Evolutionary conservation across 106 monocot species (phyloP).

Genomic region (Acorus gramineus): DNA sequence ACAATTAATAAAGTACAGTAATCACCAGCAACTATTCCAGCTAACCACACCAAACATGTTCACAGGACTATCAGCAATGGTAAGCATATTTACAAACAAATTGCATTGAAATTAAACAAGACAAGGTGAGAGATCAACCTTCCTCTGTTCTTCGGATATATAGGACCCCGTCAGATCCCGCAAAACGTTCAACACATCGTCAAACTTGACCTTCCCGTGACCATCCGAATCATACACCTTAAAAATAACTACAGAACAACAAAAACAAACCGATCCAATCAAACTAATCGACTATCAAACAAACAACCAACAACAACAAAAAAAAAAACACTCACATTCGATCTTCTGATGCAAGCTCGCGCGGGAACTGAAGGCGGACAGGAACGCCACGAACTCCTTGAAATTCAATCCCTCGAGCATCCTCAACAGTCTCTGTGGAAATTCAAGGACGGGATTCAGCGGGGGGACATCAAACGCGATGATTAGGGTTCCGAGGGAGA

Average conservation of each 20-base stretch:
- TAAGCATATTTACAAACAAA: neutral
- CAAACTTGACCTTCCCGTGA: conserved; percentile 58
- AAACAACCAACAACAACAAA: neutral
- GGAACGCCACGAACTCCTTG: conserved; percentile 60
- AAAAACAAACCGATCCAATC: neutral
- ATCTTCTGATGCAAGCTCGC: conserved; percentile 42
- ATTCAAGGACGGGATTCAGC: conserved; percentile 3
- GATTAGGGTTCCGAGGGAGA: neutral
- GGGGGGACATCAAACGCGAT: neutral
- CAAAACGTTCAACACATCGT: conserved; percentile 43
- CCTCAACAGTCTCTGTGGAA: conserved; percentile 39
- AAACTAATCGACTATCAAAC: neutral
- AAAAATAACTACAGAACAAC: conserved; percentile 50
- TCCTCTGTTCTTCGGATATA: conserved; percentile 57
- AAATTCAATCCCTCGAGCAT: conserved; percentile 65
- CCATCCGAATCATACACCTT: conserved; percentile 63
- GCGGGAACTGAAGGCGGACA: conserved; percentile 50
- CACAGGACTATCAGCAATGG: neutral
- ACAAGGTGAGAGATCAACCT: conserved; percentile 26
- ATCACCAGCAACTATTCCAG: no score
- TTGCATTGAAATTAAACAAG: neutral
- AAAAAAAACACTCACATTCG: conserved; percentile 26
- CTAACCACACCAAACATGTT: no score
- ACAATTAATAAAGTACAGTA: no score
- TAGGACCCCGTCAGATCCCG: conserved; percentile 51